Percentiles rank a stretch among this genome's conserved stretches.
These are phyloP conservation scores for Aspergillus pseudoglaucus DNA, from an alignment of 2,329 filamentous ascomycete genomes.

Conservation along the genomic window DNA sequence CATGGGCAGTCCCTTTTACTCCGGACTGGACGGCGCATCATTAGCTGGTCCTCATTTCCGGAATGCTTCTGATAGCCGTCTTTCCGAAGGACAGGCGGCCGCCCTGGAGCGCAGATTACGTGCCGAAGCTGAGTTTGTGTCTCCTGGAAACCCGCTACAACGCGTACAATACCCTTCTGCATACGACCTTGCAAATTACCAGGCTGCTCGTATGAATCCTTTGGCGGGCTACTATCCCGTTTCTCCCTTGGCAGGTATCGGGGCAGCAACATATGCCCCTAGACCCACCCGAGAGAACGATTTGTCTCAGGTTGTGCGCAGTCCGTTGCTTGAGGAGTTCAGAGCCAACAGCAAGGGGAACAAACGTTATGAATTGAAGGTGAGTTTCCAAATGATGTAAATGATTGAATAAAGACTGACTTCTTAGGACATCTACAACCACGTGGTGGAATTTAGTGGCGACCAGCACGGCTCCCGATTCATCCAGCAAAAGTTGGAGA, in stretches of 20 bases:
- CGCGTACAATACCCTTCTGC: conserved; percentile 24
- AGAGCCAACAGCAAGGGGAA: conserved; percentile 64
- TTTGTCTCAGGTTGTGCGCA: conserved; percentile 57
- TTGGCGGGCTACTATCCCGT: conserved; percentile 34
- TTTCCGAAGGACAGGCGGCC: conserved; percentile 38
- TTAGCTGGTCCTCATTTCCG: conserved; percentile 32
- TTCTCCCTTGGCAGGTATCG: conserved; percentile 22
- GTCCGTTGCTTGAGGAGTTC: conserved; percentile 72
- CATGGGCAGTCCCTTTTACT: conserved; percentile 41
- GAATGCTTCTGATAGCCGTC: conserved; percentile 38
- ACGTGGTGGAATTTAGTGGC: conserved; percentile 90
- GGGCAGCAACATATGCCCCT: conserved; percentile 31
- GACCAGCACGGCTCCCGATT: conserved; percentile 95
- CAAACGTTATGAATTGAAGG: conserved; percentile 72
- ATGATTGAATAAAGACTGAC: conserved; percentile 8
- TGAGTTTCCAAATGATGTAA: conserved; percentile 22
- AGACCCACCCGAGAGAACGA: conserved; percentile 52
- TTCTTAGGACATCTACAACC: conserved; percentile 66
- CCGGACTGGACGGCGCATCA: conserved; percentile 39
- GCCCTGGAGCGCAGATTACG: conserved; percentile 46
- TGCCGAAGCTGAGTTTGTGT: conserved; percentile 34
- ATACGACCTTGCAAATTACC: conserved; percentile 30
- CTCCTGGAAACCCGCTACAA: conserved; percentile 21
- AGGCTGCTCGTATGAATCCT: conserved; percentile 25
- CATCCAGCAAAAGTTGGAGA: conserved; percentile 87